Conservation (phyloP, 768 basidiomycete species). For the Boletus barrowsii region DNA sequence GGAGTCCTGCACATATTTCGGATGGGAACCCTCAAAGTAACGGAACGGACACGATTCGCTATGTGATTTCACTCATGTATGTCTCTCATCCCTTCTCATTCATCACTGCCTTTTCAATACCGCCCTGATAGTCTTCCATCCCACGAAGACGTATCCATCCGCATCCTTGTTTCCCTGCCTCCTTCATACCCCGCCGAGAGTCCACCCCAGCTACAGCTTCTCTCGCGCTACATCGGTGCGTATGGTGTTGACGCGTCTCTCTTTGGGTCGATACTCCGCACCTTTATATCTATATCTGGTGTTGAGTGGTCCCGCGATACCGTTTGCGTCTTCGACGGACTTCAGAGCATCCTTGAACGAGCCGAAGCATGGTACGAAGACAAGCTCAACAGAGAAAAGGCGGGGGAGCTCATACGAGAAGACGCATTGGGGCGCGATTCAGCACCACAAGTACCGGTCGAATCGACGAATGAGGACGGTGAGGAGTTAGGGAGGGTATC, state of each 20-base stretch:
- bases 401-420: conserved; percentile 53
- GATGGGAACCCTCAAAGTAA: conserved; percentile 12
- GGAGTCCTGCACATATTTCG: conserved; percentile 6
- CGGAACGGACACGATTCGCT: conserved; percentile 49
- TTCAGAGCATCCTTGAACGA: conserved; percentile 69
- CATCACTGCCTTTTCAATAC: not conserved
- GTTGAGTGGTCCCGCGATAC: conserved; percentile 73
- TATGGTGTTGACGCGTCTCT: conserved; percentile 71
- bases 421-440: conserved; percentile 38
- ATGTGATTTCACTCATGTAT: conserved; percentile 63
- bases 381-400: conserved; percentile 54
- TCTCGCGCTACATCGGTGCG: conserved; percentile 79
- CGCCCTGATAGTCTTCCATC: conserved; percentile 45
- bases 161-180: conserved; percentile 57
- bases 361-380: conserved; percentile 71
- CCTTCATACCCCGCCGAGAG: conserved; percentile 59
- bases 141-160: conserved; percentile 49
- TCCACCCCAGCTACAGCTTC: conserved; percentile 79
- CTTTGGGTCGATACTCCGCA: conserved; percentile 76
- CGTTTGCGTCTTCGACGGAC: conserved; percentile 85
- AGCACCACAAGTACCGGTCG: conserved; percentile 4
- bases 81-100: not conserved
- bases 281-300: conserved; percentile 73
- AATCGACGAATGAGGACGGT: conserved; percentile 2
- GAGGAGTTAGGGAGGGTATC: conserved; percentile 1